Base-by-base conservation (phyloP, 345 rosid species). In the Abelmoschus esculentus region DNA sequence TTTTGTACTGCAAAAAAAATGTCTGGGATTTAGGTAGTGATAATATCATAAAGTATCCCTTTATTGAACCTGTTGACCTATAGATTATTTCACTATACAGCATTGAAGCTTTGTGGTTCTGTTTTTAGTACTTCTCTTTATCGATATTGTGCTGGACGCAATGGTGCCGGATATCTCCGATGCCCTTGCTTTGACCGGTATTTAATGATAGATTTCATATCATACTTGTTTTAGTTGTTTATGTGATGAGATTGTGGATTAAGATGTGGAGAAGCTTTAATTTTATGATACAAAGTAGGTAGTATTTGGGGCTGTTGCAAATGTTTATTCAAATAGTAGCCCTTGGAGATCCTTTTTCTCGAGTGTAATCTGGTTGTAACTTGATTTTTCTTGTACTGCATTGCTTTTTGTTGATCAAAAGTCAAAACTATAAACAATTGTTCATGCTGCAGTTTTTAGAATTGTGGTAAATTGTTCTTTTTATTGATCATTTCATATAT, bases 401-500 rank as follows among this genome's bases (percentile, higher is more conserved):
- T 31, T 1, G 8, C 28, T 47, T 14, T 50, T 50, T 14, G n/a
- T 14, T 1, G 28, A 34, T 50, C 26, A 34, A 32, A 1, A 29
- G 19, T 50, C 26, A 34, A 32, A 1, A 29, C 6, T 18, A 54
- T 54, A 17, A 18, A 17, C 18, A 52, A 17, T 5, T 18, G 22
- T 1, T 54, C 18, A 17, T 18, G 29, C 59, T 31, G 14, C 36
- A 6, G 10, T 40, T 17, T 26, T 61, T 26, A 67, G 42, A 29
- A 31, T 22, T 66, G 34, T 0, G 10, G 11, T 14, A 12, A 11
- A 42, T 59, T 14, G 7, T 7, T 60, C 13, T 19, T 34, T 47
- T 19, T 12, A 3, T 62, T 67, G 70, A 17, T 50, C 55, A 6
- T 53, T 19, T 50, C 14, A 5, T 46, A 7, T 76, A 40, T 83